Percentiles rank a stretch among this genome's conserved stretches.
Conservation (phyloP, 768 basidiomycete genomes). For the Panellus pusillus region DNA sequence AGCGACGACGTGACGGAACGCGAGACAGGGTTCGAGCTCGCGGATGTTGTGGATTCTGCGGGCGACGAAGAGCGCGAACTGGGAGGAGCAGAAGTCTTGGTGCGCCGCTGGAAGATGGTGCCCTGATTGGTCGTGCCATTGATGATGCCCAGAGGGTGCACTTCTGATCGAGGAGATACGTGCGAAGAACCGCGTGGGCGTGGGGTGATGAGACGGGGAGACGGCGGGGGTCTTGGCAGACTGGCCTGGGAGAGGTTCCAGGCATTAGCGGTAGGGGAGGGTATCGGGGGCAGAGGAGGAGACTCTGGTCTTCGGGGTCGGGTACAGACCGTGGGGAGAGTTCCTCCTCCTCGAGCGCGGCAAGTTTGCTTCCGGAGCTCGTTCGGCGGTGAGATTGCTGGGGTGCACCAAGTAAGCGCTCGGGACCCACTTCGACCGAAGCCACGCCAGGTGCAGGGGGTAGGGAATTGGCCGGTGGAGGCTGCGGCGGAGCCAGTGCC, state of each 20-base stretch:
- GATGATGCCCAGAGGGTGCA: slow-evolving; percentile 43
- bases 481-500: slow-evolving; percentile 62
- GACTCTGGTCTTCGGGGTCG: slow-evolving; percentile 49
- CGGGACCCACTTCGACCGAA: slow-evolving; percentile 30
- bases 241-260: slow-evolving; percentile 31
- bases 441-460: slow-evolving; percentile 57
- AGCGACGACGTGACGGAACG: slow-evolving; percentile 40
- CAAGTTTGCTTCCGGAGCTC: slow-evolving; percentile 57
- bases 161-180: slow-evolving; percentile 38
- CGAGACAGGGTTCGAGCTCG: slow-evolving; percentile 37
- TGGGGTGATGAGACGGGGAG: slow-evolving; percentile 48
- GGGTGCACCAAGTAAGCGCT: slow-evolving; percentile 23
- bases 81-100: slow-evolving; percentile 64
- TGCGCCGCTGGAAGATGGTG: slow-evolving; percentile 67
- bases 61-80: slow-evolving; percentile 54
- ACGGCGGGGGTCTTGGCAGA: slow-evolving; percentile 42
- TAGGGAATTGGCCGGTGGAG: slow-evolving; percentile 60
- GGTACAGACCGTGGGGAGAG: slow-evolving; percentile 31
- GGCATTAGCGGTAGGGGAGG: slow-evolving; percentile 39
- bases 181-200: slow-evolving; percentile 63
- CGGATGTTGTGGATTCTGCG: slow-evolving; percentile 46
- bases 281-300: slow-evolving; percentile 69
- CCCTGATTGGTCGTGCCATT: slow-evolving; percentile 61
- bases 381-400: slow-evolving; percentile 49
- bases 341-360: slow-evolving; percentile 61